These are phyloP conservation scores for Fusarium luffae DNA, from an alignment of 2,329 filamentous ascomycete genomes.

Conservation along the genomic window DNA sequence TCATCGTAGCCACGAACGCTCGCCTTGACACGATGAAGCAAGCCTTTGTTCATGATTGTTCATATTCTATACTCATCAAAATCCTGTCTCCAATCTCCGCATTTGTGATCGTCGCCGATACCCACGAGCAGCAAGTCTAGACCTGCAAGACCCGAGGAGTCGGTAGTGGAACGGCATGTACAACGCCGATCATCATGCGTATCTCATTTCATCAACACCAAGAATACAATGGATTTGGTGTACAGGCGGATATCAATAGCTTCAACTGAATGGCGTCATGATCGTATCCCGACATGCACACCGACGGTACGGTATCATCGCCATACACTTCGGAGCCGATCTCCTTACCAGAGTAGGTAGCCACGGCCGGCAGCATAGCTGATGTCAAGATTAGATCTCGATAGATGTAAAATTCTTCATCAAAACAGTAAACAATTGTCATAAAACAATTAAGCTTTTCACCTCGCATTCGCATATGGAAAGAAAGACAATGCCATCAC, in stretches of 20 bases:
- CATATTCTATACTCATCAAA: too few species aligned
- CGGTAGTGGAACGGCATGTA: neutral
- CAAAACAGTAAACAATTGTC: neutral
- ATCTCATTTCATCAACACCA: neutral
- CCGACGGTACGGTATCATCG: too few species aligned
- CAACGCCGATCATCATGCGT: neutral
- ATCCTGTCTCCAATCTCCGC: neutral
- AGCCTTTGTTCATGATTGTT: neutral
- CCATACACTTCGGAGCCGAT: neutral
- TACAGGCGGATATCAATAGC: neutral
- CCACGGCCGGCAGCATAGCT: neutral
- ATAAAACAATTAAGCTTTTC: neutral
- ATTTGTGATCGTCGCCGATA: neutral
- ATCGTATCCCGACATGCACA: too few species aligned
- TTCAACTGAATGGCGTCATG: neutral
- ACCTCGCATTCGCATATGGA: too few species aligned
- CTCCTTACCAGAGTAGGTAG: too few species aligned
- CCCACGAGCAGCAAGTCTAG: neutral
- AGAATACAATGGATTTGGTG: rapidly evolving
- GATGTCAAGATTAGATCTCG: too few species aligned
- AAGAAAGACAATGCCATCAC: neutral
- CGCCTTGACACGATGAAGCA: neutral
- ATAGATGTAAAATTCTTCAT: neutral
- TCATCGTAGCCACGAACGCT: neutral
- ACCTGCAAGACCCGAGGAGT: neutral